Percentiles rank a stretch among this genome's conserved stretches.
Evolutionary conservation across 2,329 filamentous ascomycete species (phyloP).

Genomic region (Diaporthe longicolla): DNA sequence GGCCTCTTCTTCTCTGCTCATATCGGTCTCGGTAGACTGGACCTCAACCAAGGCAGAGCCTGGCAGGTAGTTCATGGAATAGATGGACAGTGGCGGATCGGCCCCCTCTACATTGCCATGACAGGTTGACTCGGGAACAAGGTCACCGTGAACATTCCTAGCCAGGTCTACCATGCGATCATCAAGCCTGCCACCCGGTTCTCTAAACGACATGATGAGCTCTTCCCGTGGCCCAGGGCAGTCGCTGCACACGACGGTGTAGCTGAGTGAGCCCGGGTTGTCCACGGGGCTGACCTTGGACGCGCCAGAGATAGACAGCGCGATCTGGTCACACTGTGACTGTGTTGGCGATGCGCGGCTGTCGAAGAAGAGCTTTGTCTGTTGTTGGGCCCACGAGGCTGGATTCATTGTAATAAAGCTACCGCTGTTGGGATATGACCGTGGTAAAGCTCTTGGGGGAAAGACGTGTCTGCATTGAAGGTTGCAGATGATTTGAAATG

Average conservation of each 20-base stretch:
- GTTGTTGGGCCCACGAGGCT: constrained; percentile 14
- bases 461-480: not conserved
- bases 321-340: constrained; percentile 47
- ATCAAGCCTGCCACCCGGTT: not conserved
- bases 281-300: constrained; percentile 45
- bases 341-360: constrained; percentile 46
- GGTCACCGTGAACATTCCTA: constrained; percentile 47
- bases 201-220: not conserved
- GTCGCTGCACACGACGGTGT: constrained; percentile 48
- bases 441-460: not conserved
- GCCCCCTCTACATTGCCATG: constrained; percentile 47
- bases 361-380: constrained; percentile 41
- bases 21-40: constrained; percentile 39
- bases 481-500: not conserved
- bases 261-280: constrained; percentile 49
- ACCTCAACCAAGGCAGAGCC: constrained; percentile 40
- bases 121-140: constrained; percentile 47
- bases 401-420: not conserved
- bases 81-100: constrained; percentile 46
- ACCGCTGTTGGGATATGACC: accelerated
- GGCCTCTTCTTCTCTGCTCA: constrained; percentile 32
- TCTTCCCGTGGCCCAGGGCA: constrained; percentile 36
- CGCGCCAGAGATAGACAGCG: constrained; percentile 44
- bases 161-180: constrained; percentile 45
- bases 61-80: constrained; percentile 42